A percentile compares a stretch with the other conserved stretches of the same genome.
phyloP scores from a whole-genome alignment of 305 asterid genomes.

The Euphrasia arctica region DNA sequence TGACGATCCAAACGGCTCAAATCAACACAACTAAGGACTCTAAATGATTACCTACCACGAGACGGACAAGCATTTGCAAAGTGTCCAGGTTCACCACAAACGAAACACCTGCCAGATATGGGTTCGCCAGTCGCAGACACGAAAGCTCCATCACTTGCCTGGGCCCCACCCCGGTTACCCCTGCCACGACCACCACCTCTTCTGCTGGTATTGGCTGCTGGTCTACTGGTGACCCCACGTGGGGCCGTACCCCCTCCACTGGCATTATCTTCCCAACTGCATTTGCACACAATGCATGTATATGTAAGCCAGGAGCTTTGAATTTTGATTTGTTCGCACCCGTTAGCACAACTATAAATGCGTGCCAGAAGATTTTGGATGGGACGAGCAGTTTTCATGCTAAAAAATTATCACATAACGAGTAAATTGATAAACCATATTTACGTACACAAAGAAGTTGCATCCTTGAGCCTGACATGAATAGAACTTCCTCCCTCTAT shows the following conservation, averaged over 20 bases:
- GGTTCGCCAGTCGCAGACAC: slow-evolving; percentile 94
- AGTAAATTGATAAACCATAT: slow-evolving; percentile 22
- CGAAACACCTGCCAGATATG: slow-evolving; percentile 72
- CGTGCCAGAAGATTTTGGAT: slow-evolving; percentile 8
- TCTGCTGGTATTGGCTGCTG: slow-evolving; percentile 43
- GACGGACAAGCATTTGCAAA: slow-evolving; percentile 79
- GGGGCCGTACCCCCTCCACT: slow-evolving; percentile 42
- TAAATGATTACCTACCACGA: slow-evolving; percentile 54
- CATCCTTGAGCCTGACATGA: slow-evolving; percentile 81
- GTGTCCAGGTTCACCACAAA: slow-evolving; percentile 94
- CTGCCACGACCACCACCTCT: slow-evolving; percentile 47
- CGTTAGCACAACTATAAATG: slow-evolving; percentile 5
- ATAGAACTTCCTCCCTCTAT: slow-evolving; percentile 93
- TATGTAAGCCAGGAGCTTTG: slow-evolving; percentile 6
- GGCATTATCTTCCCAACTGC: slow-evolving; percentile 83
- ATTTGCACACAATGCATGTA: slow-evolving; percentile 24
- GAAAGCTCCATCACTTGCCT: slow-evolving; percentile 44
- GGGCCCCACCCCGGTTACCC: slow-evolving; percentile 41
- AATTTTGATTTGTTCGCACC: slow-evolving; percentile 1
- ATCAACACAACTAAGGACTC: background rate
- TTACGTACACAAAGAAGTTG: slow-evolving; percentile 85
- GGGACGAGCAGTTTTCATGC: slow-evolving; percentile 7
- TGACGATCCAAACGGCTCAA: slow-evolving; percentile 3
- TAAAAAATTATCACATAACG: slow-evolving; percentile 7
- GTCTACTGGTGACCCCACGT: slow-evolving; percentile 38